Evolutionary conservation across 2,329 filamentous ascomycete species (phyloP).

Genomic region (Paecilomyces niveus): DNA sequence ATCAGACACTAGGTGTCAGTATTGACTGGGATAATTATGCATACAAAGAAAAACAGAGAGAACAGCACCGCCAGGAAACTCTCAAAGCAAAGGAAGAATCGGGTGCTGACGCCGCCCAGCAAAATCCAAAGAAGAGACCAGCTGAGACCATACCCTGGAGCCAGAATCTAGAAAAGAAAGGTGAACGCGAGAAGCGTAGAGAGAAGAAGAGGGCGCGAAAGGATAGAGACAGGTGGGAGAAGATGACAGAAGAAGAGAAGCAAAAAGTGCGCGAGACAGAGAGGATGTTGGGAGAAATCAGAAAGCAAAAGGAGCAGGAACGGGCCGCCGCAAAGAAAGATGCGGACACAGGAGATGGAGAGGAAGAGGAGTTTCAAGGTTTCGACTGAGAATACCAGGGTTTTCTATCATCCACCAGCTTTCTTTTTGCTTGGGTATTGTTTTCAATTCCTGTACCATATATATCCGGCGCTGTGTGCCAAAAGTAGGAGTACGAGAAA

Average conservation of each 20-base stretch:
- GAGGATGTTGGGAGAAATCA: slow-evolving; percentile 57
- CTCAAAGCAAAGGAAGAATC: slow-evolving; percentile 42
- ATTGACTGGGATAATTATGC: slow-evolving; percentile 59
- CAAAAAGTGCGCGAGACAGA: slow-evolving; percentile 56
- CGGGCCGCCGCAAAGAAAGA: slow-evolving; percentile 12
- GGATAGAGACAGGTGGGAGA: slow-evolving; percentile 55
- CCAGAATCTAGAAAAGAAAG: slow-evolving; percentile 60
- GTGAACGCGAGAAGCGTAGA: slow-evolving; percentile 52
- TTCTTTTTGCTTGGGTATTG: not conserved
- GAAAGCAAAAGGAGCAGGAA: slow-evolving; percentile 45
- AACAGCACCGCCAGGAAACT: slow-evolving; percentile 56
- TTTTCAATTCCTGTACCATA: not conserved
- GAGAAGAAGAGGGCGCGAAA: slow-evolving; percentile 59
- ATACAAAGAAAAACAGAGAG: slow-evolving; percentile 66
- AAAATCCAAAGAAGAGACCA: slow-evolving; percentile 45
- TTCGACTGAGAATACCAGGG: slow-evolving; percentile 38
- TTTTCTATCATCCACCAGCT: slow-evolving; percentile 1
- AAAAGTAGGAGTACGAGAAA: not conserved
- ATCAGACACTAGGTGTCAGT: slow-evolving; percentile 52
- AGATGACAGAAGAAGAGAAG: slow-evolving; percentile 66
- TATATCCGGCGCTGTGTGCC: not conserved
- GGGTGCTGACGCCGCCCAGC: slow-evolving; percentile 22
- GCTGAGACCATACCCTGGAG: slow-evolving; percentile 65
- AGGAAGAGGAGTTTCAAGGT: slow-evolving; percentile 51
- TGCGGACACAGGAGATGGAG: slow-evolving; percentile 11